phyloP scores from a whole-genome alignment of 1,284 basidiomycete species.

The Albatrellus sp. region DNA sequence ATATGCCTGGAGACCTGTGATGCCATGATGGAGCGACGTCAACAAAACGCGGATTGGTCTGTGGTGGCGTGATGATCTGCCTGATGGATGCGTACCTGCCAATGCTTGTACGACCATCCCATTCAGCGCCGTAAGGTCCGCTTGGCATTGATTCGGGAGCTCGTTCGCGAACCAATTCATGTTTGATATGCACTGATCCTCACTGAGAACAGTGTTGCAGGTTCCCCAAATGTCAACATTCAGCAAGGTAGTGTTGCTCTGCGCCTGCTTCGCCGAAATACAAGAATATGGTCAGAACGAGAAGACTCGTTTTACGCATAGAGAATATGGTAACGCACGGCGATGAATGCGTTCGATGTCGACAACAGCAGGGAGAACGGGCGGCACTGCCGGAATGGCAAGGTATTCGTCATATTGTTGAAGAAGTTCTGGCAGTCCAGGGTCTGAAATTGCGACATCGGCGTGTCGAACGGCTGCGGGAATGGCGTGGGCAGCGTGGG shows the following conservation, averaged over 20 bases:
- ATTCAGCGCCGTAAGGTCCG: constrained; percentile 41
- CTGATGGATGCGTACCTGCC: constrained; percentile 27
- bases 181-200: constrained; percentile 40
- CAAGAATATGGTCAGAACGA: constrained; percentile 3
- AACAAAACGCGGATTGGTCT: neutral
- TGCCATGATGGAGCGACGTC: neutral
- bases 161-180: constrained; percentile 47
- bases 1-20: constrained; percentile 44
- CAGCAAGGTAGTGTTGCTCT: constrained; percentile 47
- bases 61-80: constrained; percentile 2
- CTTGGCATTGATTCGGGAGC: constrained; percentile 34
- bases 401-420: constrained; percentile 51
- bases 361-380: constrained; percentile 62
- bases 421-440: constrained; percentile 57
- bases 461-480: constrained; percentile 63
- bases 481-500: constrained; percentile 56
- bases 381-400: constrained; percentile 55
- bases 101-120: constrained; percentile 36
- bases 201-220: constrained; percentile 46
- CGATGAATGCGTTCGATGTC: constrained; percentile 43
- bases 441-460: constrained; percentile 54
- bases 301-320: constrained; percentile 3
- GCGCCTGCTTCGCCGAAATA: constrained; percentile 31
- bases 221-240: constrained; percentile 68
- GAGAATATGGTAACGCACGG: constrained; percentile 24